A percentile compares a stretch with the other conserved stretches of the same genome.
These are phyloP conservation scores for Dendryphion nanum DNA, from an alignment of 2,329 filamentous ascomycete genomes.

Conservation along the genomic window DNA sequence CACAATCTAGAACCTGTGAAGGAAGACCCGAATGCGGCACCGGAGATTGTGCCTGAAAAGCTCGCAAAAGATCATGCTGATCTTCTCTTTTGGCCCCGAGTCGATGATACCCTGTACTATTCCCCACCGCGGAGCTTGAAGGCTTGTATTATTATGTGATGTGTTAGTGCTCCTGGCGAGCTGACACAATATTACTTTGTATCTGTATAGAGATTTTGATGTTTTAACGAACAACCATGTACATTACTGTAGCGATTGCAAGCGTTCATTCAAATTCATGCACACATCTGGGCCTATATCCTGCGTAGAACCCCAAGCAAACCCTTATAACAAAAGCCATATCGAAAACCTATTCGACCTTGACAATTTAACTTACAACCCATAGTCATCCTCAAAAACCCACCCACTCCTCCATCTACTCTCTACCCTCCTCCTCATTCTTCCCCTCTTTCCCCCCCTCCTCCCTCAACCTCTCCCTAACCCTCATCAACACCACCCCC, in stretches of 20 bases:
- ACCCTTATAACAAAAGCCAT: too few species aligned
- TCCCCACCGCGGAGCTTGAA: conserved; percentile 3
- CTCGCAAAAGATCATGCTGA: conserved; percentile 15
- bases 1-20: conserved; percentile 6
- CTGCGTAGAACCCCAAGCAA: too few species aligned
- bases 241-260: too few species aligned
- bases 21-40: conserved; percentile 3
- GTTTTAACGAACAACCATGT: too few species aligned
- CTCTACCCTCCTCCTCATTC: not conserved
- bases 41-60: conserved; percentile 11
- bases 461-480: conserved; percentile 52
- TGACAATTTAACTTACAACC: too few species aligned
- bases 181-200: too few species aligned
- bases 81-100: conserved; percentile 12
- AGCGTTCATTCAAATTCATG: too few species aligned
- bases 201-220: too few species aligned
- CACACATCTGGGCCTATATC: too few species aligned
- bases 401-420: not conserved
- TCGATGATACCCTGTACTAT: conserved; percentile 7
- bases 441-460: conserved; percentile 23
- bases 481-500: conserved; percentile 61
- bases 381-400: not conserved
- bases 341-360: too few species aligned
- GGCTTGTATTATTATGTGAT: too few species aligned
- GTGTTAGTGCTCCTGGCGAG: too few species aligned